Base-by-base conservation (phyloP, 257 asterid species). In the Capsicum pubescens region DNA sequence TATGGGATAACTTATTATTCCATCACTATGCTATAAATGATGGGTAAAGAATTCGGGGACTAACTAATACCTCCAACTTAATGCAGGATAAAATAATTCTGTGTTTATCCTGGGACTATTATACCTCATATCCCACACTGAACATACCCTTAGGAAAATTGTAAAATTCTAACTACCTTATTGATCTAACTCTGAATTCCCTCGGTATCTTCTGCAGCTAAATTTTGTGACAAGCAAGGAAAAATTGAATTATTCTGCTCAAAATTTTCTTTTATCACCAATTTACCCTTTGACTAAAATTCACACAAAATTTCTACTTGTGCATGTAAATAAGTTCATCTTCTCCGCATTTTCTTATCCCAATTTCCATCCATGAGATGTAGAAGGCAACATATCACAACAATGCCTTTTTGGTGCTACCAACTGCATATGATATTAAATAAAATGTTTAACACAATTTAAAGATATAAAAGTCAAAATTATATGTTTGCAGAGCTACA, bases 251-350 rank as follows among this genome's bases (percentile, higher is more conserved):
- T 26, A 26, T 26, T 26, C 32, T 26, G 32, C 32, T 26, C 32
- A 26, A 26, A 26, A 26, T 26, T 26, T 26, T 26, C 32, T 26
- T 26, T 26, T 26, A 26, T 26, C 32, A 26, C 32, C 32, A 26
- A 26, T 26, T 26, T 26, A 26, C 32, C 32, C 32, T 26, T 26
- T 26, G 32, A 26, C 32, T 26, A 26, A 26, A 26, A 26, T 26
- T 26, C 32, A 26, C 32, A 26, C 32, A 26, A 26, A 26, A 8
- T 26, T 8, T 19, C 81, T 76, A 76, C 0, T 76, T 4, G 9
- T 76, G 81, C 81, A 76, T 76, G 21, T 76, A 54, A 54, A 76
- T 76, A 76, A 76, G 64, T 32, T 76, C 81, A 52, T 76, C 81
- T 13, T 76, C 81, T 26, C 26, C 26, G 81, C 81, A 76, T 76